phyloP scores from a whole-genome alignment of 2,329 filamentous ascomycete genomes.

The Colletotrichum coccodes region DNA sequence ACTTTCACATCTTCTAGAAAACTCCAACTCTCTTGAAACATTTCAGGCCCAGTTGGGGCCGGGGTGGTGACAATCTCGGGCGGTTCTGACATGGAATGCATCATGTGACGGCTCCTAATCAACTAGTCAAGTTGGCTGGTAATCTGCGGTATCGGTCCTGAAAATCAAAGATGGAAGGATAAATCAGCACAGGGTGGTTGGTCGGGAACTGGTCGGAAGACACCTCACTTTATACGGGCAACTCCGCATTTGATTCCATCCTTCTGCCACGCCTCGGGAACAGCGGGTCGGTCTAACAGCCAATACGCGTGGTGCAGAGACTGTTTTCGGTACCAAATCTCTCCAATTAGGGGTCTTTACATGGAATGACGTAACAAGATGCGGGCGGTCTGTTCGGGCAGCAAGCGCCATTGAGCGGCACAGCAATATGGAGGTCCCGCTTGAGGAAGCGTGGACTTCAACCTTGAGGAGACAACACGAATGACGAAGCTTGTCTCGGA shows the following conservation, averaged over 20 bases:
- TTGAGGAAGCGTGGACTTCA: no score
- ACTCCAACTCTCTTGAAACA: constrained; percentile 14
- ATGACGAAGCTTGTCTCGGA: no score
- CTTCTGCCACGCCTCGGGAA: background rate
- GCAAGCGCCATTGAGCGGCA: constrained; percentile 2
- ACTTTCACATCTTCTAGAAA: constrained; percentile 27
- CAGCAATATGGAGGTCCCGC: background rate
- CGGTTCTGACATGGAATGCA: background rate
- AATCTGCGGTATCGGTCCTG: no score
- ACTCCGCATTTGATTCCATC: background rate
- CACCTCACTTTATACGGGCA: background rate
- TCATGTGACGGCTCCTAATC: background rate
- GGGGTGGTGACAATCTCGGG: background rate
- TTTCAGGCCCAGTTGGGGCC: background rate
- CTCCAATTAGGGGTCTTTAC: background rate
- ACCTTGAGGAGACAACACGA: no score
- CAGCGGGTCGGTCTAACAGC: background rate
- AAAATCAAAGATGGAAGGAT: background rate
- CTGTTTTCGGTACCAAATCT: background rate
- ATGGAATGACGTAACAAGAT: constrained; percentile 23
- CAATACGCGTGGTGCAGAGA: background rate
- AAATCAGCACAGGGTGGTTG: background rate
- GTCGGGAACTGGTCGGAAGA: background rate
- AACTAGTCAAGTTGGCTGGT: background rate
- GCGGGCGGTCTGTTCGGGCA: background rate